phyloP scores from a whole-genome alignment of 345 rosid genomes.

The Gossypium australe region DNA sequence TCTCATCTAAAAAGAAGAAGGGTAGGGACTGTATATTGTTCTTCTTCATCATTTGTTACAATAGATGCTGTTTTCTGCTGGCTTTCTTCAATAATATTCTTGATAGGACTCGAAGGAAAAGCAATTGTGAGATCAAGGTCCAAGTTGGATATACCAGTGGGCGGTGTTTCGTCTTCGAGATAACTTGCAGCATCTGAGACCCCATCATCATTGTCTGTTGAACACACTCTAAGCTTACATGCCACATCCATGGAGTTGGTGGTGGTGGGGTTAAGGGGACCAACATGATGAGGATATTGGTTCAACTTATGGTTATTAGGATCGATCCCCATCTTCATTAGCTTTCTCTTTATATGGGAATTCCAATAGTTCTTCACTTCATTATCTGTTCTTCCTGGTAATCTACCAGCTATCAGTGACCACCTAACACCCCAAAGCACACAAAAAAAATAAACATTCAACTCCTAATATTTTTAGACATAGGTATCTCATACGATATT shows the following conservation, averaged over 20 bases:
- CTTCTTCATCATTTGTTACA: constrained; percentile 1
- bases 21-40: constrained; percentile 16
- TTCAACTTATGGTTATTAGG: constrained; percentile 37
- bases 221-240: not conserved
- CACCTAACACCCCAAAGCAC: constrained; percentile 29
- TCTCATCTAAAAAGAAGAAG: constrained; percentile 33
- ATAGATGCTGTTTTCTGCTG: not conserved
- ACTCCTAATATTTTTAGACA: too few species aligned
- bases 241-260: constrained; percentile 7
- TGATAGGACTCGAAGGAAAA: constrained; percentile 8
- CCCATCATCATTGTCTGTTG: not conserved
- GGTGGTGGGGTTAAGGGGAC: constrained; percentile 1
- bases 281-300: constrained; percentile 11
- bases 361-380: constrained; percentile 51
- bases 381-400: constrained; percentile 49
- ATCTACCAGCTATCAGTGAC: constrained; percentile 47
- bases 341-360: constrained; percentile 39
- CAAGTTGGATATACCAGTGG: constrained; percentile 20
- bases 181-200: constrained; percentile 29
- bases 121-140: constrained; percentile 32
- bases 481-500: too few species aligned
- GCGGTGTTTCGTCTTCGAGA: constrained; percentile 19
- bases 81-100: constrained; percentile 6
- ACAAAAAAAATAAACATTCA: not conserved
- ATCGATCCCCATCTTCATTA: constrained; percentile 38